Evolutionary conservation across 1,284 basidiomycete species (phyloP), one percentile per base, ranked within the genome.

Genomic region (Heterobasidion annosum): DNA sequence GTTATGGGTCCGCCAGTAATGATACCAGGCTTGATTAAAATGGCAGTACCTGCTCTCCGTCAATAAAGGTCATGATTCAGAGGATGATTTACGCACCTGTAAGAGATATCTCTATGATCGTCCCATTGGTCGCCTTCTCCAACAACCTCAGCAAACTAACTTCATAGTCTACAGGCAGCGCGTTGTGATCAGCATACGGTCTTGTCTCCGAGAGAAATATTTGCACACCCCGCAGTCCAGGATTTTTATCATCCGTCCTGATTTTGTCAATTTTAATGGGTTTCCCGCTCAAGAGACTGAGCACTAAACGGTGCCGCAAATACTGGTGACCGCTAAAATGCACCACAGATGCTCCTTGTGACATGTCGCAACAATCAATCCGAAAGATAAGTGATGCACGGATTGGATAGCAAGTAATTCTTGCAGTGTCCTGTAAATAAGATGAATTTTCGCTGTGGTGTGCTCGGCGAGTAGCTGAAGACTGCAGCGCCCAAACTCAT

Each of bases 41-140:
- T 76, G 3, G 91, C 85, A 52, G 94, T 97, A 74, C 94, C 93
- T 93, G 60, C 35, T 7, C 25, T 10, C 48, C 2, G 6, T 48
- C 18, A 48, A 45, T 10, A 15, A n/a, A 13, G 53, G 33, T 8
- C 15, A 19, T 1, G 48, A 16, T 32, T 34, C 54, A 37, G 47
- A 44, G n/a, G 18, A 25, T 52, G 37, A 40, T 8, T 48, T 49
- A 64, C 79, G 57, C 58, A 91, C 91, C 93, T 12, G 97, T 99
- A 16, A 96, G 89, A 2, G 92, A 96, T 55, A 99, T 99, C 68
- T 99, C 97, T 58, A 99, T 92, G 32, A 91, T 73, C 7, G 91
- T 93, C 1, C 97, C 97, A 76, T 99, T 98, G 3, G 95, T 97
- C 1, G 92, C 73, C 65, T 93, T 94, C 68, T 99, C 96, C 32